Evolutionary conservation across 2,329 filamentous ascomycete genomes (phyloP).

Genomic region (Xylogone sp.): DNA sequence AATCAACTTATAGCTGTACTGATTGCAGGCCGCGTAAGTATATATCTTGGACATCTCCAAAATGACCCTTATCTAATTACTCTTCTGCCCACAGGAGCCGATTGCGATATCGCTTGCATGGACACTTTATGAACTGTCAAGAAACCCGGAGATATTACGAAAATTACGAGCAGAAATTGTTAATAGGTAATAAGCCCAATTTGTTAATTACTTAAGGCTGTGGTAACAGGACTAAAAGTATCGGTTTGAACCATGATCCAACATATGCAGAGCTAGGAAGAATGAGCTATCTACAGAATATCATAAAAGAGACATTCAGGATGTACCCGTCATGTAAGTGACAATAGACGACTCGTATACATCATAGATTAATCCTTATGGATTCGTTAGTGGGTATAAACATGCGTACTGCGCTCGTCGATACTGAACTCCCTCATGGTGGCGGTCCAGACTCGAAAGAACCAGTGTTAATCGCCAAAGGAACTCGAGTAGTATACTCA

Average conservation of each 20-base stretch:
- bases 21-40: conserved; percentile 1
- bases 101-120: neutral
- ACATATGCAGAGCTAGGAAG: neutral
- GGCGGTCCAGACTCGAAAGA: conserved; percentile 20
- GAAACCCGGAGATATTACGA: neutral
- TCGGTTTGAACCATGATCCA: neutral
- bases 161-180: neutral
- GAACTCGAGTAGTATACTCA: conserved; percentile 31
- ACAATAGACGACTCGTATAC: neutral
- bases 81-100: neutral
- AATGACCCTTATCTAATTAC: no score
- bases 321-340: neutral
- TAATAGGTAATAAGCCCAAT: neutral
- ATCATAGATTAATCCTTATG: neutral
- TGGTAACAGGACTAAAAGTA: neutral
- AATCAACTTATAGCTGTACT: conserved; percentile 2
- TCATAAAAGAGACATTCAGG: neutral
- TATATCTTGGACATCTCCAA: neutral
- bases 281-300: neutral
- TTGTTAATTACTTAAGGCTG: neutral
- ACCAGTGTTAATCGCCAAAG: conserved; percentile 19
- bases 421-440: conserved; percentile 28
- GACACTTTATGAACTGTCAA: conserved; percentile 1
- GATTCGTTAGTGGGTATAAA: conserved; percentile 30
- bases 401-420: conserved; percentile 39